These are phyloP conservation scores for Vanilla planifolia DNA, from an alignment of 106 monocot genomes.

Conservation along the genomic window DNA sequence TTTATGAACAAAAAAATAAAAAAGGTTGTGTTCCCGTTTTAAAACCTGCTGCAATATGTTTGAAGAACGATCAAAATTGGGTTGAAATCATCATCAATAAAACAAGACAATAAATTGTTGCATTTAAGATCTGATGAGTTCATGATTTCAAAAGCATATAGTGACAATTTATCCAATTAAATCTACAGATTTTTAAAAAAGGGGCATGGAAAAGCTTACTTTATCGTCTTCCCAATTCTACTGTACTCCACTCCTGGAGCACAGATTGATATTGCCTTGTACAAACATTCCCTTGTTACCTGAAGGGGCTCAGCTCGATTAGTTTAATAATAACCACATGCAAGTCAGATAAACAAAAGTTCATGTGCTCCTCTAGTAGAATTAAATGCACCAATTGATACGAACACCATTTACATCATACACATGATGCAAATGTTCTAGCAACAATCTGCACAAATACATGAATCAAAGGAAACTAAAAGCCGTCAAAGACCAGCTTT, in stretches of 20 bases:
- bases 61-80: not conserved
- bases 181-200: not conserved
- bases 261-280: constrained; percentile 66
- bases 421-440: no score
- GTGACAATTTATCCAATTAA: no score
- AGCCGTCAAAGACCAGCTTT: no score
- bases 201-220: constrained; percentile 26
- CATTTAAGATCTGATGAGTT: no score
- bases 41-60: not conserved
- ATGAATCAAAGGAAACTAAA: no score
- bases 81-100: no score
- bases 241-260: constrained; percentile 59
- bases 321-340: not conserved
- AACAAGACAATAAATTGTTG: no score
- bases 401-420: no score
- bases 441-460: no score
- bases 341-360: not conserved
- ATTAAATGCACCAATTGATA: no score
- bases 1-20: no score
- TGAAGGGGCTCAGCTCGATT: constrained; percentile 14
- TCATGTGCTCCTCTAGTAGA: not conserved
- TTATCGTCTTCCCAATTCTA: constrained; percentile 58
- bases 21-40: constrained; percentile 2
- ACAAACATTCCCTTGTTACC: constrained; percentile 57
- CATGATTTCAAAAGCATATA: no score